Conservation (phyloP, 306 rosid genomes). For the Oxytropis ochrocephala region DNA sequence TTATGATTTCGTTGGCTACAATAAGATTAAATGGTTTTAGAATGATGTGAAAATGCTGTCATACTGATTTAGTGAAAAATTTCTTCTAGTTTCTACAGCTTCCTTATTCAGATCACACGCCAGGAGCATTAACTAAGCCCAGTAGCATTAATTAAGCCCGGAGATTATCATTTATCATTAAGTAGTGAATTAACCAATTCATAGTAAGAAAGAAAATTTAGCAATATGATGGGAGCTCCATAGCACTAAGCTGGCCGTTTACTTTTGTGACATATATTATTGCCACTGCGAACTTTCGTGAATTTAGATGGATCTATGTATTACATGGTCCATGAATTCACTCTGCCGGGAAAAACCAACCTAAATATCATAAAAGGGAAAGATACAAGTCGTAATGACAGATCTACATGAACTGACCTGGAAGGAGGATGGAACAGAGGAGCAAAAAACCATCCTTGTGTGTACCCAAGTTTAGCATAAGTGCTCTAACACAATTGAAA, state of each 20-base stretch:
- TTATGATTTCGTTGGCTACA: conserved; percentile 3
- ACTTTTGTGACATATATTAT: neutral
- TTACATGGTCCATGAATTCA: conserved; percentile 7
- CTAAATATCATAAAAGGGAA: neutral
- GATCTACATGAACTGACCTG: conserved; percentile 43
- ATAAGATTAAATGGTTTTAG: neutral
- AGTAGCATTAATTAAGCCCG: neutral
- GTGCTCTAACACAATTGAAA: conserved; percentile 50
- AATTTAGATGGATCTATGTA: neutral
- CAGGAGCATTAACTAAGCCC: neutral
- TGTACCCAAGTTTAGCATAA: conserved; percentile 75
- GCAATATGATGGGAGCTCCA: neutral
- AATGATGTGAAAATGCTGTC: neutral
- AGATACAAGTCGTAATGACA: neutral
- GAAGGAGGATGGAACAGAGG: conserved; percentile 54
- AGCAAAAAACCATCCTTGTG: conserved; percentile 90
- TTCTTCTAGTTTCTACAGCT: neutral
- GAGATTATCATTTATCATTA: neutral
- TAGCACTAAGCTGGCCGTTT: neutral
- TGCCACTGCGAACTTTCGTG: neutral
- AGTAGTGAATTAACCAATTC: neutral
- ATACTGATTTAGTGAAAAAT: neutral
- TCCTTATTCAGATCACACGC: neutral
- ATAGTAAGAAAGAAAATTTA: neutral
- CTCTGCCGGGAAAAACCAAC: neutral